Evolutionary conservation across 257 asterid species (phyloP).

Genomic region (Eucommia ulmoides): DNA sequence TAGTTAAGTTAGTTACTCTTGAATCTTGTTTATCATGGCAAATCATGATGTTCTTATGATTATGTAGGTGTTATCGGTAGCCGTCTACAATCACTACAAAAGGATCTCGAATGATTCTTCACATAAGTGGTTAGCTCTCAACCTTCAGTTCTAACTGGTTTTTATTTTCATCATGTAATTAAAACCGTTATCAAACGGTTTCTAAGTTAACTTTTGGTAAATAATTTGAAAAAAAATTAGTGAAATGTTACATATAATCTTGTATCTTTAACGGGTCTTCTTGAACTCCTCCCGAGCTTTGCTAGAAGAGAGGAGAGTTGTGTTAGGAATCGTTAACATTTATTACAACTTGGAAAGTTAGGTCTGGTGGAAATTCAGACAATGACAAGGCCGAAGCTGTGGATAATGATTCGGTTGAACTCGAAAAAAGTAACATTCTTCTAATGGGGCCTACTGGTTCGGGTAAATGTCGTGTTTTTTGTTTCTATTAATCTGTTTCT

Average conservation of each 20-base stretch:
- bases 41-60: background rate
- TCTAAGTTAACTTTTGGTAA: background rate
- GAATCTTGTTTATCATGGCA: background rate
- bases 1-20: background rate
- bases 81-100: slow-evolving; percentile 97
- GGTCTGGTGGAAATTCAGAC: slow-evolving; percentile 61
- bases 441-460: slow-evolving; percentile 99
- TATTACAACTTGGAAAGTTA: slow-evolving; percentile 36
- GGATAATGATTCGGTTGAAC: slow-evolving; percentile 69
- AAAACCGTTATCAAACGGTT: too few relatives aligned
- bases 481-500: background rate
- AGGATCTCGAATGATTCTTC: slow-evolving; percentile 71
- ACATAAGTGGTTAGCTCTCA: slow-evolving; percentile 58
- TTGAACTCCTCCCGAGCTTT: background rate
- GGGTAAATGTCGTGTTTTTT: slow-evolving; percentile 39
- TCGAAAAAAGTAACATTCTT: slow-evolving; percentile 98
- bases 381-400: slow-evolving; percentile 36
- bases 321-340: slow-evolving; percentile 6
- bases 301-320: background rate
- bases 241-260: background rate
- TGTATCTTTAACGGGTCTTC: background rate
- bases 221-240: too few relatives aligned
- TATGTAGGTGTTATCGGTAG: slow-evolving; percentile 89
- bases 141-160: too few relatives aligned
- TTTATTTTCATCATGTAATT: too few relatives aligned